These are phyloP conservation scores for Septoria linicola DNA, from an alignment of 2,329 filamentous ascomycete genomes.

Conservation along the genomic window DNA sequence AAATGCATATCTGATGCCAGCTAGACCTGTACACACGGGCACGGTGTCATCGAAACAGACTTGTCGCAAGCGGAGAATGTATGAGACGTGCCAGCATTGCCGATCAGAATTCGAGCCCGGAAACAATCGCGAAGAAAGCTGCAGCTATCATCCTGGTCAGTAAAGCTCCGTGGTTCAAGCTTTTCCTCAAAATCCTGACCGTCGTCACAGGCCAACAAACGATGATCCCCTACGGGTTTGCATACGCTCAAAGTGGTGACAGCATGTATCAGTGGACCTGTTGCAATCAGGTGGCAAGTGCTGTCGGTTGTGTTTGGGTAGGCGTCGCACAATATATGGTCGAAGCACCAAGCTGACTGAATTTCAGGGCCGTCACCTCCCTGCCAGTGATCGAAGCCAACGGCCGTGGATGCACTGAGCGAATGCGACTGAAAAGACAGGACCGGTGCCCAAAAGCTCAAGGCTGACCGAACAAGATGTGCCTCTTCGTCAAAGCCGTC, in stretches of 20 bases:
- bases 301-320: constrained; percentile 14
- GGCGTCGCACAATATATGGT: no score
- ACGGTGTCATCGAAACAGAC: neutral
- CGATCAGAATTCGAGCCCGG: constrained; percentile 10
- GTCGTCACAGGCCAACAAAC: neutral
- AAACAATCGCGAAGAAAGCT: constrained; percentile 10
- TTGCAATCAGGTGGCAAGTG: constrained; percentile 10
- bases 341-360: no score
- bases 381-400: constrained; percentile 3
- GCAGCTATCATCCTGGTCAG: constrained; percentile 15
- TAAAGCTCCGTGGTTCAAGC: neutral
- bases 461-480: no score
- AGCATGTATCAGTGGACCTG: constrained; percentile 11
- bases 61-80: constrained; percentile 8
- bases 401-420: neutral
- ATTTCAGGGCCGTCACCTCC: constrained; percentile 4
- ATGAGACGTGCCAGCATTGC: constrained; percentile 17
- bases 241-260: constrained; percentile 11
- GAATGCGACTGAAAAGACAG: neutral
- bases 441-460: neutral
- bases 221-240: constrained; percentile 1
- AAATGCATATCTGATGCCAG: constrained; percentile 5
- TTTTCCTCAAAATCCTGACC: neutral
- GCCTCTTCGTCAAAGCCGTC: no score
- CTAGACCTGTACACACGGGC: neutral